phyloP scores from a whole-genome alignment of 2,329 filamentous ascomycete species.

The Nothophoma quercina region DNA sequence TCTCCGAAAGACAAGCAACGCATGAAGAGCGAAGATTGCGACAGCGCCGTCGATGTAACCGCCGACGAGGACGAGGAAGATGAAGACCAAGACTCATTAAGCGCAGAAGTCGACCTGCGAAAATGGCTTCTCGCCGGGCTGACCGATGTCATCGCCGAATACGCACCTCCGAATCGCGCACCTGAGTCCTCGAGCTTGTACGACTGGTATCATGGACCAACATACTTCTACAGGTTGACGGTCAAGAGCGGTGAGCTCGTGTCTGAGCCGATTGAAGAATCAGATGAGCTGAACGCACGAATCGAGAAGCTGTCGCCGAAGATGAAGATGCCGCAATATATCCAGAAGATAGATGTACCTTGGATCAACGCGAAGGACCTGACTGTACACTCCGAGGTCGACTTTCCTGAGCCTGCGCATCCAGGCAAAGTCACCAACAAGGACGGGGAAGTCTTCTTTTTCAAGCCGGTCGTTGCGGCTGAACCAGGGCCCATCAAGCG shows the following conservation, averaged over 20 bases:
- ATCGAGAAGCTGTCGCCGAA: conserved; percentile 23
- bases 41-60: conserved; percentile 27
- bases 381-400: conserved; percentile 25
- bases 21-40: conserved; percentile 18
- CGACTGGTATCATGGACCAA: conserved; percentile 31
- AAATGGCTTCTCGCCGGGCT: conserved; percentile 25
- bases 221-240: conserved; percentile 25
- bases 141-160: conserved; percentile 17
- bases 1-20: conserved; percentile 6
- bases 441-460: conserved; percentile 18
- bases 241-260: conserved; percentile 11
- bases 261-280: conserved; percentile 17
- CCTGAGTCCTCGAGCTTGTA: conserved; percentile 23
- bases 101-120: conserved; percentile 23
- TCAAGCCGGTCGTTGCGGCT: conserved; percentile 24
- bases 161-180: conserved; percentile 22
- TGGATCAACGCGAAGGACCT: conserved; percentile 26
- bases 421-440: conserved; percentile 21
- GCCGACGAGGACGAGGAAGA: conserved; percentile 19
- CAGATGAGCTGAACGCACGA: conserved; percentile 13
- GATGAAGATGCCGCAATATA: conserved; percentile 28
- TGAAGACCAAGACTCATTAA: conserved; percentile 25
- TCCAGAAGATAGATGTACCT: conserved; percentile 24
- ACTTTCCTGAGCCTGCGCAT: conserved; percentile 27
- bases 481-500: conserved; percentile 26